Percentiles rank a stretch among this genome's conserved stretches.
Evolutionary conservation across 192 early-diverging fungal species (phyloP).

Genomic region (Podila epicladia): DNA sequence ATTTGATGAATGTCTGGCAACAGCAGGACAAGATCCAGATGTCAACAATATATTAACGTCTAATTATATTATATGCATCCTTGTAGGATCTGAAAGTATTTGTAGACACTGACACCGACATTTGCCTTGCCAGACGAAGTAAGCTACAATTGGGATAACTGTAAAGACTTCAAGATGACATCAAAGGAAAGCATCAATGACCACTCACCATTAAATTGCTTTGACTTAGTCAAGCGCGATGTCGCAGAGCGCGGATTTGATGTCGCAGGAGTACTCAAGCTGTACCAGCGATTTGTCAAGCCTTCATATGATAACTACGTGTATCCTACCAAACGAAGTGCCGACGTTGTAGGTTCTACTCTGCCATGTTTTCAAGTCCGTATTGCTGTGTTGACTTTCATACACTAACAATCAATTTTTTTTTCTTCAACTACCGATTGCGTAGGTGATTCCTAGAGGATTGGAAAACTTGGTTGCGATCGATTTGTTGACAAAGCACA

Average conservation of each 20-base stretch:
- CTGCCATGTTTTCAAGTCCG: background rate
- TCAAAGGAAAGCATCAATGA: too few relatives aligned
- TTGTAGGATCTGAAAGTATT: conserved; percentile 71
- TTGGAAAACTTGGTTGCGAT: conserved; percentile 92
- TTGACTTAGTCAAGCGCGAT: conserved; percentile 83
- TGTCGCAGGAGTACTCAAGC: conserved; percentile 81
- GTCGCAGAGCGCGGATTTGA: conserved; percentile 91
- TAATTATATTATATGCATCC: background rate
- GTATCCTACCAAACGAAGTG: conserved; percentile 91
- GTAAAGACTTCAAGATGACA: too few relatives aligned
- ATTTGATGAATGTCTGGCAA: too few relatives aligned
- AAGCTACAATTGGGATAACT: conserved; percentile 15
- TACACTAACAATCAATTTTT: background rate
- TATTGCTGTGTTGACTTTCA: background rate
- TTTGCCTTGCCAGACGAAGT: conserved; percentile 88
- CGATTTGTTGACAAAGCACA: conserved; percentile 90
- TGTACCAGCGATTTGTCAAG: conserved; percentile 94
- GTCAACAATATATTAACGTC: too few relatives aligned
- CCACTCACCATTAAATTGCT: background rate
- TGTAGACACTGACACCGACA: conserved; percentile 95
- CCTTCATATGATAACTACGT: conserved; percentile 93
- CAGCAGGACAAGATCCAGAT: too few relatives aligned
- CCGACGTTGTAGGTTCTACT: conserved; percentile 74
- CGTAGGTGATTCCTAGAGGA: conserved; percentile 88
- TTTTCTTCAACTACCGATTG: conserved; percentile 9